Conservation (phyloP, 1,139 yeast genomes). For the Torulaspora globosa region DNA sequence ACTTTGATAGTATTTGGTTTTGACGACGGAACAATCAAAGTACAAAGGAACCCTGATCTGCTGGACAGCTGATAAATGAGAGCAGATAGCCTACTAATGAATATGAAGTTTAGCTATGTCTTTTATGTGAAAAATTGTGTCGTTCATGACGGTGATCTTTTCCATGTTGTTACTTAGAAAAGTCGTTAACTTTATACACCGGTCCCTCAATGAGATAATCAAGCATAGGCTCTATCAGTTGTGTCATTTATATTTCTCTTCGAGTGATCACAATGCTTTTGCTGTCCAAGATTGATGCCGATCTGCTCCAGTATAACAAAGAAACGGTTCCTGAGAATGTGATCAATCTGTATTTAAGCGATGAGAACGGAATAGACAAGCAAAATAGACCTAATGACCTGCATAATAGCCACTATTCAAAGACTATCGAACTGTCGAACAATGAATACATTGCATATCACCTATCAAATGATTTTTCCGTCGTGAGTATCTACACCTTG, state of each 20-base stretch:
- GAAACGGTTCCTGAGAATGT: conserved; percentile 13
- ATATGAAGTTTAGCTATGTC: not conserved
- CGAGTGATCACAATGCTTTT: conserved; percentile 16
- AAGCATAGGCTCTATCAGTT: not conserved
- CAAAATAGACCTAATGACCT: not conserved
- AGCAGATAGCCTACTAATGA: not conserved
- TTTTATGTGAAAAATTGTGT: not conserved
- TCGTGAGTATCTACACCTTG: conserved; percentile 26
- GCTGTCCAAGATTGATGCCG: conserved; percentile 27
- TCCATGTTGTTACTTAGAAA: not conserved
- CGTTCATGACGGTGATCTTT: conserved; percentile 2
- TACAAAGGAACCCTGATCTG: conserved; percentile 6
- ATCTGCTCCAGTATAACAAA: conserved; percentile 20
- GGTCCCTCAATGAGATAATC: not conserved
- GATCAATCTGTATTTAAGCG: conserved; percentile 17
- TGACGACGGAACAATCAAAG: conserved; percentile 16
- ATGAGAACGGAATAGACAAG: conserved; percentile 2
- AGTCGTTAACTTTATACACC: not conserved
- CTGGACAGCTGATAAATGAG: not conserved
- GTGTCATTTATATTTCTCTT: not conserved
- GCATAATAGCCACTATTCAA: conserved; percentile 21
- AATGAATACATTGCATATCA: conserved; percentile 29
- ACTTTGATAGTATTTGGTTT: conserved; percentile 23
- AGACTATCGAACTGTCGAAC: conserved; percentile 19
- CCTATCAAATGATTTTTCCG: conserved; percentile 22